phyloP scores from a whole-genome alignment of 495 filamentous ascomycete genomes.

The Mytilinidion resinicola region DNA sequence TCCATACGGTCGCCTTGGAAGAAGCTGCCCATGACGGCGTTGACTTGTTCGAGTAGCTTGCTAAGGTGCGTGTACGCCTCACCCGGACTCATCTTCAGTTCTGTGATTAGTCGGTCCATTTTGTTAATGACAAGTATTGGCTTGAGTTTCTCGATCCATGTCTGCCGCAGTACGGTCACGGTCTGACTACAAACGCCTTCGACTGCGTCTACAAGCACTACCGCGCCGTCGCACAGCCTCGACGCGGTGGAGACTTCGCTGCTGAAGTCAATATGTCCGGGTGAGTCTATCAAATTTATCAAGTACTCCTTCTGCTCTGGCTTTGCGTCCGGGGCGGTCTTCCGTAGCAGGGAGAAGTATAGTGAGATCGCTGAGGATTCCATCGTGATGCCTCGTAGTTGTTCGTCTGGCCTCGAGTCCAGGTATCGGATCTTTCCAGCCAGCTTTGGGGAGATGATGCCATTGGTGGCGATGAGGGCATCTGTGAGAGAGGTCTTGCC shows the following conservation, averaged over 20 bases:
- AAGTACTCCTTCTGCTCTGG: conserved; percentile 80
- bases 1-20: conserved; percentile 99
- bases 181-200: conserved; percentile 98
- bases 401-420: conserved; percentile 94
- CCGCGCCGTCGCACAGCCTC: conserved; percentile 86
- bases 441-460: conserved; percentile 96
- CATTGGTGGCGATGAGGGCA: conserved; percentile 94
- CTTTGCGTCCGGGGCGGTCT: conserved; percentile 57
- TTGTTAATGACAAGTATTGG: conserved; percentile 97
- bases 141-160: conserved; percentile 93
- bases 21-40: conserved; percentile 95
- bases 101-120: conserved; percentile 87
- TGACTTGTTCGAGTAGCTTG: conserved; percentile 88
- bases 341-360: conserved; percentile 83
- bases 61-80: conserved; percentile 90
- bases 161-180: conserved; percentile 89
- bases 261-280: conserved; percentile 97
- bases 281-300: conserved; percentile 97
- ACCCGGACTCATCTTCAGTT: conserved; percentile 81
- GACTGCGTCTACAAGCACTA: conserved; percentile 95
- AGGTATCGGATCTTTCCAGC: conserved; percentile 98
- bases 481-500: conserved; percentile 98
- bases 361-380: conserved; percentile 97
- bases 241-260: conserved; percentile 96
- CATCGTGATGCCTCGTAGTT: conserved; percentile 97